A percentile compares a stretch with the other conserved stretches of the same genome.
Evolutionary conservation across 257 asterid genomes (phyloP).

Genomic region (Perilla frutescens): DNA sequence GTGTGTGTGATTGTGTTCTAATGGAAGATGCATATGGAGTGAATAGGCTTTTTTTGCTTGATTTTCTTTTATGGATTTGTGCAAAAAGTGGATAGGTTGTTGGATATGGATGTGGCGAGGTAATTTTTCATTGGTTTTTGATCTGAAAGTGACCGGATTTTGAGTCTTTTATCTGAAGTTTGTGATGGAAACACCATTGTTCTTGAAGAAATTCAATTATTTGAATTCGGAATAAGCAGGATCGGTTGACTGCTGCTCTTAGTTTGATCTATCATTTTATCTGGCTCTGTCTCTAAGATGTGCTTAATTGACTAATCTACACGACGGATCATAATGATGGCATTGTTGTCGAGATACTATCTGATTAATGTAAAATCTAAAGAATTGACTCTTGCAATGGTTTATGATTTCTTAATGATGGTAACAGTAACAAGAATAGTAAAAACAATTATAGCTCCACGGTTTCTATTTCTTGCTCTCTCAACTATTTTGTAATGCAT

Average conservation of each 20-base stretch:
- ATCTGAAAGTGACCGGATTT: conserved; percentile 33
- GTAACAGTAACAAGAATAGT: conserved; percentile 7
- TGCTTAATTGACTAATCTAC: neutral
- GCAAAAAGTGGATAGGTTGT: conserved; percentile 23
- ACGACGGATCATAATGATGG: conserved; percentile 24
- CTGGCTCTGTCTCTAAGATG: neutral
- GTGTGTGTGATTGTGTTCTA: neutral
- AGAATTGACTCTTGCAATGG: conserved; percentile 4
- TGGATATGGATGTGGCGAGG: neutral
- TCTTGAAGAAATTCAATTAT: neutral
- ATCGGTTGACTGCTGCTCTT: neutral
- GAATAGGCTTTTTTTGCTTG: conserved; percentile 1
- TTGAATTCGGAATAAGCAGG: neutral
- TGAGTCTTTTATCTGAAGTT: neutral
- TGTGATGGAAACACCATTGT: conserved; percentile 14
- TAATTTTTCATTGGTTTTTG: neutral
- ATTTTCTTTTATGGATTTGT: neutral
- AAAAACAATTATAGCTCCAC: neutral
- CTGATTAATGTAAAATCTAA: neutral
- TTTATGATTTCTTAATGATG: conserved; percentile 24
- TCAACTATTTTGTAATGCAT: neutral
- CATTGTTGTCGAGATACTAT: conserved; percentile 22
- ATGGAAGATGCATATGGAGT: neutral
- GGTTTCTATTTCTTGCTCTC: conserved; percentile 5
- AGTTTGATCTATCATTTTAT: conserved; percentile 8